Conservation (phyloP, 169 alveolate species). For the Theileria orientalis region DNA sequence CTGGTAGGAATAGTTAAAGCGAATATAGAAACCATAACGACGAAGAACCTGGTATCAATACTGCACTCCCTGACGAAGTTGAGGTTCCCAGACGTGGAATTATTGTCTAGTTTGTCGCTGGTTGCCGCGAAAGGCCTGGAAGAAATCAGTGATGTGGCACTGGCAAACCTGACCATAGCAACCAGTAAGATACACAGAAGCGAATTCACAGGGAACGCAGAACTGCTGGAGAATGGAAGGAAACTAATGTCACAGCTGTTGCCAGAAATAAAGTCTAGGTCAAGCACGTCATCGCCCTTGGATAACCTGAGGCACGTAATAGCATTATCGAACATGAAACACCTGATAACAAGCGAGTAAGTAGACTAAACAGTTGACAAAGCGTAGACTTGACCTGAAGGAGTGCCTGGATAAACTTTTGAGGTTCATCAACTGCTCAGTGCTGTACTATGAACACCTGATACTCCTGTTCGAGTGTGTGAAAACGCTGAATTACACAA, state of each 20-base stretch:
- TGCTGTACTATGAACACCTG: constrained; percentile 20
- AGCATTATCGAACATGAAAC: constrained; percentile 18
- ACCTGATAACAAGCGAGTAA: constrained; percentile 1
- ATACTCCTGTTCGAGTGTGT: constrained; percentile 12
- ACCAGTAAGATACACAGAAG: constrained; percentile 7
- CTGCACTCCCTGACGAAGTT: constrained; percentile 45
- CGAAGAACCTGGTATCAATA: constrained; percentile 18
- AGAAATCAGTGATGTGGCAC: constrained; percentile 14
- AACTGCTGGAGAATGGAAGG: not conserved
- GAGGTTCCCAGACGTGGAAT: constrained; percentile 24
- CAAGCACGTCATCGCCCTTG: not conserved
- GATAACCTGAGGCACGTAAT: constrained; percentile 13
- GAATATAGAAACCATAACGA: constrained; percentile 18
- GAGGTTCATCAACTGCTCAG: not conserved
- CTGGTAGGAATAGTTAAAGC: constrained; percentile 7
- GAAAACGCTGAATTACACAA: not conserved
- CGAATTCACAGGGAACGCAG: not conserved
- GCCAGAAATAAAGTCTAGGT: constrained; percentile 1
- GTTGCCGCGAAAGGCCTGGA: not conserved
- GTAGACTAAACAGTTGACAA: too few relatives aligned
- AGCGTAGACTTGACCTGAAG: not conserved
- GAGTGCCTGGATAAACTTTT: constrained; percentile 4
- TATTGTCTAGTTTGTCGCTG: constrained; percentile 21
- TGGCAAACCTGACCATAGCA: constrained; percentile 40
- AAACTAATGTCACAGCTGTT: not conserved